Evolutionary conservation across 305 asterid species (phyloP), one percentile per base, ranked within the genome.

Genomic region (Plantago lanceolata): DNA sequence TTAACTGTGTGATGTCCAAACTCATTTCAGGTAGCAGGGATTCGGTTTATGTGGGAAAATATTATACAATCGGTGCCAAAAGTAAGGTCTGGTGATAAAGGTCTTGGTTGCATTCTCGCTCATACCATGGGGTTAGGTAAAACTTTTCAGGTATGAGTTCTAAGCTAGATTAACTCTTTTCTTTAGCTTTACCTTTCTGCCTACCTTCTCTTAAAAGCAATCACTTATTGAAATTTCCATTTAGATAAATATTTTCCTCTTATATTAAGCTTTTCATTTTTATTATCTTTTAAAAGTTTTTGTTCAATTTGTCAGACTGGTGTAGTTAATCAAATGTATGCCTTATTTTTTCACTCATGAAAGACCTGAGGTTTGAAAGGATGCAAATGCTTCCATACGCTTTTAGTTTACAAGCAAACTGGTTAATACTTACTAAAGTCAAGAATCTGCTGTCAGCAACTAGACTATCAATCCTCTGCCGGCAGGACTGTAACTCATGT

Each of bases 91-190:
- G 97, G 97, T 64, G 96, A 93, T 74, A 89, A 80, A 77, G 99
- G 99, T 65, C 96, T 93, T 74, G 97, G 97, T 70, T 93, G 99
- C 87, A 89, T 93, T 72, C 84, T 93, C 63, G 99, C 99, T 18
- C 99, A 93, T 83, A 93, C 95, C 31, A 93, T 93, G 99, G 99
- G 99, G 66, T 76, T 93, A 66, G 99, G 99, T 68, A 93, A 93
- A 84, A 93, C 97, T 35, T 83, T 93, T 69, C 99, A 93, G 99
- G 99, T 93, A 87, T 51, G 44, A 73, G 54, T 65, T 74, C 71
- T 67, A 28, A 48, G 63, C 71, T 68, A 61, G 40, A 49, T 57
- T 48, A 12, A 33, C 33, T n/a, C 33, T 24, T 52, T 52, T n/a
- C 9, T 24, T 63, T 63, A 33, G 13, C 66, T 70, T 21, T 15